These are phyloP conservation scores for Phalaenopsis equestris DNA, from an alignment of 106 monocot genomes.

Conservation along the genomic window DNA sequence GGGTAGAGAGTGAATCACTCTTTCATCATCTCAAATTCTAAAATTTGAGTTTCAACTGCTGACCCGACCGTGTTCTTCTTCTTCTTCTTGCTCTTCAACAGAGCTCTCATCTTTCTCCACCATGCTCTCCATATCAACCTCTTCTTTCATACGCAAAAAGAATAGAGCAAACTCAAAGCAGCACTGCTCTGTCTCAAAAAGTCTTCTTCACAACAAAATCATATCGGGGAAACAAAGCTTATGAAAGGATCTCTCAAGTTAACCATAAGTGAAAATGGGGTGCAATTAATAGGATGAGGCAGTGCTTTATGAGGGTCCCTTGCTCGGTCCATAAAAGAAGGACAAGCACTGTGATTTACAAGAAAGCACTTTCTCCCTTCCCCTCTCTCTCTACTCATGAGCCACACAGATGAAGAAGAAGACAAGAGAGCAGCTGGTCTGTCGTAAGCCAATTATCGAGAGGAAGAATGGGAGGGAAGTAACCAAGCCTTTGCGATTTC, in stretches of 20 bases:
- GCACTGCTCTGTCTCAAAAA: background rate
- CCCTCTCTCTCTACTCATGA: too few relatives aligned
- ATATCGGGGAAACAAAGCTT: background rate
- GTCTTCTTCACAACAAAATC: background rate
- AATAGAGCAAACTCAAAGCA: background rate
- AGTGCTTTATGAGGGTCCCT: background rate
- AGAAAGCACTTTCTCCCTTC: too few relatives aligned
- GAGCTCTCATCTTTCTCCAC: background rate
- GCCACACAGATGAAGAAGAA: too few relatives aligned
- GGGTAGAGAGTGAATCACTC: conserved; percentile 39
- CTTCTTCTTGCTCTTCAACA: background rate
- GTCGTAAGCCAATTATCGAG: too few relatives aligned
- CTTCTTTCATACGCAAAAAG: too few relatives aligned
- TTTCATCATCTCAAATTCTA: conserved; percentile 95
- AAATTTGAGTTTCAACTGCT: background rate
- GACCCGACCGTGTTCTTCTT: background rate
- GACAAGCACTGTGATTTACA: background rate
- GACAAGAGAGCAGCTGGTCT: too few relatives aligned
- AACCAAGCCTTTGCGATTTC: too few relatives aligned
- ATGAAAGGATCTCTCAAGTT: background rate
- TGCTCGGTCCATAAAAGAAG: background rate
- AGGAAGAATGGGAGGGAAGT: too few relatives aligned
- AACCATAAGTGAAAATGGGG: too few relatives aligned
- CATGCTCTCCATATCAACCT: background rate
- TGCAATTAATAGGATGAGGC: background rate